Base-by-base conservation (phyloP, 495 filamentous ascomycete genomes). In the Pseudomonodictys pantanalensis region DNA sequence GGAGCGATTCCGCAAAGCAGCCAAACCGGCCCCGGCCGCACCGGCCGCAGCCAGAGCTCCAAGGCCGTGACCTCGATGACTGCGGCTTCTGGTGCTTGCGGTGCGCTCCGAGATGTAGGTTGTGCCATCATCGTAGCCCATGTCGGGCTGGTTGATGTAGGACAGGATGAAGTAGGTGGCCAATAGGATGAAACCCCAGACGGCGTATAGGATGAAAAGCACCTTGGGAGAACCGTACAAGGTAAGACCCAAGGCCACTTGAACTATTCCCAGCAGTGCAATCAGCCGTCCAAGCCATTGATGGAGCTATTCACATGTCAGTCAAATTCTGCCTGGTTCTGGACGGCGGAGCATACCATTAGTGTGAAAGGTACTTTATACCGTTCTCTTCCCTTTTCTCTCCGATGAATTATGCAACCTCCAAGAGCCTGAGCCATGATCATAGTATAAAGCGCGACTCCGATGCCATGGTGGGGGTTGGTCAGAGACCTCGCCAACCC, bases 381-480 rank as follows among this genome's bases (percentile, higher is more conserved):
- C 45, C 77, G 73, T 42, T 79, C 74, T 61, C 84, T 84, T 44
- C 82, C 80, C 65, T 82, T 82, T 62, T 86, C 83, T 11, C 78
- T 74, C 54, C 78, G 77, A 56, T 86, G 81, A 33, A 95, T 78
- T 33, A 88, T 77, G 62, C 82, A 82, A 17, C 95, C 95, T 62
- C 86, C 87, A 20, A 97, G 60, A 7, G 85, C 79, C 68, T 97
- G 95, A 22, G 91, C 80, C 25, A 95, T 69, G 17, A 97, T 81
- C 64, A 93, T 74, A 26, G 89, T 86, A 72, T 93, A 97, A 55
- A 98, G 85, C 33, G 91, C 87, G 29, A 95, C 75, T 22, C 93
- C 93, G 67, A 97, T 97, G 55, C 91, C 91, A 76, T 77, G 75
- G 57, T 98, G 93, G 1, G 93, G 93, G 71, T 98, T 98, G 43